These are phyloP conservation scores for Phanerodontia chrysosporium DNA, from an alignment of 768 basidiomycete species.

Conservation along the genomic window DNA sequence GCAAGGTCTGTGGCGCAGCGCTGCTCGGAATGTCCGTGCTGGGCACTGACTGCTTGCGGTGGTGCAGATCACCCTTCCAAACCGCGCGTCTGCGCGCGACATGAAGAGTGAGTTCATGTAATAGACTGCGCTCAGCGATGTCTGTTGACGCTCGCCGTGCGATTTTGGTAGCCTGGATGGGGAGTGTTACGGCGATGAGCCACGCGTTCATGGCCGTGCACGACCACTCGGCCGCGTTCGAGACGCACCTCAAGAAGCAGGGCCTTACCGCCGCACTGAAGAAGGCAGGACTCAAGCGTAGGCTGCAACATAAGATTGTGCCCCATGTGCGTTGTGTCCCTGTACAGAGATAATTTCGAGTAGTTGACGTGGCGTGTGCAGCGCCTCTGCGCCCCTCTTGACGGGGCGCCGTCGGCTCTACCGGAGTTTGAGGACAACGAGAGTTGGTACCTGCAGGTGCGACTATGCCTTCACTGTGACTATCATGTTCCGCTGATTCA, in stretches of 20 bases:
- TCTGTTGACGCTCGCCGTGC: too few relatives aligned
- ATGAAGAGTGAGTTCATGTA: too few relatives aligned
- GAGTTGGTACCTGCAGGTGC: slow-evolving; percentile 31
- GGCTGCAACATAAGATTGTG: slow-evolving; percentile 30
- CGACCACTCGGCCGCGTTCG: slow-evolving; percentile 36
- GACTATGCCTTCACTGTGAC: background rate
- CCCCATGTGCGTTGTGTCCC: slow-evolving; percentile 32
- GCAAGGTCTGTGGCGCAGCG: slow-evolving; percentile 15
- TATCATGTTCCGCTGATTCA: background rate
- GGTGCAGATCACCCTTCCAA: background rate
- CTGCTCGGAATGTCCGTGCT: too few relatives aligned
- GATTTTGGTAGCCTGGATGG: background rate
- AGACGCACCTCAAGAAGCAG: slow-evolving; percentile 28
- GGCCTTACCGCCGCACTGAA: slow-evolving; percentile 21
- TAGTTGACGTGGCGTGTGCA: slow-evolving; percentile 10
- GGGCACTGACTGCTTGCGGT: too few relatives aligned
- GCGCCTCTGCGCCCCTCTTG: slow-evolving; percentile 30
- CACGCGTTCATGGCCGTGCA: slow-evolving; percentile 17
- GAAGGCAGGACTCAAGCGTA: slow-evolving; percentile 21
- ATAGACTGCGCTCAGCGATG: too few relatives aligned
- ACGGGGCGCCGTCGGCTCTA: slow-evolving; percentile 23
- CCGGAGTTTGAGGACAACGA: slow-evolving; percentile 33
- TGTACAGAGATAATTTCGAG: background rate
- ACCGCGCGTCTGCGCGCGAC: too few relatives aligned
- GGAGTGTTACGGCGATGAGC: background rate